phyloP scores from a whole-genome alignment of 2,329 filamentous ascomycete genomes.

The Alternaria sp. region DNA sequence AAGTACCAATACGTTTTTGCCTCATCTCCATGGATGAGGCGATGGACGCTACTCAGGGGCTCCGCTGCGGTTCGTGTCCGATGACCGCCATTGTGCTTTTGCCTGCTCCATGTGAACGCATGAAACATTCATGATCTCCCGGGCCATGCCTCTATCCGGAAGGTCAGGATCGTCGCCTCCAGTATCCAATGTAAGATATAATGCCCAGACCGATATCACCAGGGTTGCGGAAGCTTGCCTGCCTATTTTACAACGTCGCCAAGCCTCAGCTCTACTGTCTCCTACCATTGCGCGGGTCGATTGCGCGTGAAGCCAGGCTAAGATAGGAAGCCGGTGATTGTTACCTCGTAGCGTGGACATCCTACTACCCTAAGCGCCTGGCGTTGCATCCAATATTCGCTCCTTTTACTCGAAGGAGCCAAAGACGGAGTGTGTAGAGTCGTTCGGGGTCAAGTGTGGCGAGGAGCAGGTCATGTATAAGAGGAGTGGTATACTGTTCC shows the following conservation, averaged over 20 bases:
- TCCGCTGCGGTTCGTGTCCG: not conserved
- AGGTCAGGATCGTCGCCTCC: slow-evolving; percentile 22
- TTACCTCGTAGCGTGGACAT: slow-evolving; percentile 16
- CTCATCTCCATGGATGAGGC: not conserved
- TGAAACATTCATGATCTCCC: slow-evolving; percentile 16
- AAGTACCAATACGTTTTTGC: slow-evolving; percentile 2
- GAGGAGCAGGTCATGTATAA: slow-evolving; percentile 24
- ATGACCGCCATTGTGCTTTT: slow-evolving; percentile 2
- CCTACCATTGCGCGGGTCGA: slow-evolving; percentile 15
- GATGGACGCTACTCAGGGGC: slow-evolving; percentile 7
- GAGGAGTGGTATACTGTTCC: slow-evolving; percentile 10
- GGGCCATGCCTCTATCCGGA: slow-evolving; percentile 24
- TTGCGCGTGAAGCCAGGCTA: slow-evolving; percentile 18
- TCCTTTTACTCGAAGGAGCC: slow-evolving; percentile 1
- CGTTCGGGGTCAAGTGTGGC: slow-evolving; percentile 10
- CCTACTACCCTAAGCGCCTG: slow-evolving; percentile 13
- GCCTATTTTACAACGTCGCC: slow-evolving; percentile 31
- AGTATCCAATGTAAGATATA: slow-evolving; percentile 23
- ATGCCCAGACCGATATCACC: slow-evolving; percentile 25
- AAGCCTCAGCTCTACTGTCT: slow-evolving; percentile 20
- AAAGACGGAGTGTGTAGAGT: slow-evolving; percentile 7
- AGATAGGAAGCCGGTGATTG: slow-evolving; percentile 26
- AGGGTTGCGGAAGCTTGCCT: slow-evolving; percentile 25
- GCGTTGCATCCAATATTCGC: slow-evolving; percentile 10
- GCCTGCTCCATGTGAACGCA: slow-evolving; percentile 13